Base-by-base conservation (phyloP, 1,284 basidiomycete species). In the Lignosus rhinocerotis region DNA sequence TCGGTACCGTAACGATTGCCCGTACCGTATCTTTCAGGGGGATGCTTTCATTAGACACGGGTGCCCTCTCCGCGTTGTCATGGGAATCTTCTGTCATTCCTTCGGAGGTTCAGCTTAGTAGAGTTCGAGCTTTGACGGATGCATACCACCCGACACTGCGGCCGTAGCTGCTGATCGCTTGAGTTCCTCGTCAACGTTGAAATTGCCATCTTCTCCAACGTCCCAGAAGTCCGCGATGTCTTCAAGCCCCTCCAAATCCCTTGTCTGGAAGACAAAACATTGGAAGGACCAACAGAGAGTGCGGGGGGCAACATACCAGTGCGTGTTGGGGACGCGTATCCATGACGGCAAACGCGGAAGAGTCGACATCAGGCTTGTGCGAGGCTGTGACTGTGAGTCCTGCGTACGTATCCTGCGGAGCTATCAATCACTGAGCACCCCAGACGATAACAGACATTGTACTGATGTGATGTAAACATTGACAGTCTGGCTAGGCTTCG, bases 401-500 rank as follows among this genome's bases (percentile, higher is more conserved):
- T 39, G 89, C 91, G 39, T 83, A 77, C 31, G 75, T 80, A 73
- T 92, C 90, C 90, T 93, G 55, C 12, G 31, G 32, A 30, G 39
- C 49, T 8, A 62, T 55, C 17, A 34, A 55, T n/a, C 25, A 45
- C 17, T 12, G 30, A 3, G 44, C 41, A 38, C 11, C 25, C 25
- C 25, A 25, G 25, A 25, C 2, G 25, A 25, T 25, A 25, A 2
- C 25, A 25, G 16, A 36, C 0, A 59, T 71, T 71, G 66, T 71
- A 92, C 91, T 36, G 90, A 86, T 63, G 85, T 77, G 9, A 92
- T 80, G 33, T 81, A 78, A 33, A 88, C 83, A 6, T 75, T 67
- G 12, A 92, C 73, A n/a, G 75, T 76, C 72, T 92, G 90, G 65
- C 90, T 92, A 6, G 91, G 91, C 67, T 86, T 90, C 10, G 76